Evolutionary conservation across 148 eudicot genomes (phyloP), one percentile per base, ranked within the genome.

Genomic region (Polygonum maritimum): DNA sequence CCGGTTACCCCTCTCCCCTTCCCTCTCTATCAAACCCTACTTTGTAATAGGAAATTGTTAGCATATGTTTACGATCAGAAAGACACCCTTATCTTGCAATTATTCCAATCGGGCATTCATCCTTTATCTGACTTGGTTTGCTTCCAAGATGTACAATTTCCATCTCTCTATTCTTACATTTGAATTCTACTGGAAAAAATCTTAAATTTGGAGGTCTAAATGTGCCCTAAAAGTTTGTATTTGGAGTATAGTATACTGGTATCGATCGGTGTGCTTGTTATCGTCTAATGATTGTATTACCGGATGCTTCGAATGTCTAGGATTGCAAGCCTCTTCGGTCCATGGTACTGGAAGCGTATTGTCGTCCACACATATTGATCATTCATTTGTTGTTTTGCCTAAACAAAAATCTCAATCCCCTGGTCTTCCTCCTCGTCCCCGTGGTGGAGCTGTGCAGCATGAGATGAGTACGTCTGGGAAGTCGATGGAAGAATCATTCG

Each of bases 401-500:
- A 87, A 90, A 78, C 91, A 95, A 86, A 89, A 87, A 78, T 81
- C 81, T 81, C 91, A 83, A 74, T 77, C 75, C 19, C 78, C 85
- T 2, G 99, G 99, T 44, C 79, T 79, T 62, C 90, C 97, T 79
- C 89, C 94, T 70, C 96, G 98, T 19, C 89, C 96, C 13, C 91
- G 89, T 75, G 83, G 79, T 69, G 96, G 88, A 79, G 84, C 82
- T 31, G 71, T 80, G 52, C 91, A 74, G 80, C 82, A 92, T 51
- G 97, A 92, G 48, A 73, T 79, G 74, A 81, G 82, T 79, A 88
- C 83, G 14, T 77, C 92, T 75, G 94, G 90, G n/a, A 92, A 87
- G 82, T 78, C 88, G 51, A 92, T 96, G 96, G 99, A 96, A 71
- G 99, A 96, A 77, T 96, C 99, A 5, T 96, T 96, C 82, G 98